Base-by-base conservation (phyloP, 345 rosid species). In the Sisymbrium irio region DNA sequence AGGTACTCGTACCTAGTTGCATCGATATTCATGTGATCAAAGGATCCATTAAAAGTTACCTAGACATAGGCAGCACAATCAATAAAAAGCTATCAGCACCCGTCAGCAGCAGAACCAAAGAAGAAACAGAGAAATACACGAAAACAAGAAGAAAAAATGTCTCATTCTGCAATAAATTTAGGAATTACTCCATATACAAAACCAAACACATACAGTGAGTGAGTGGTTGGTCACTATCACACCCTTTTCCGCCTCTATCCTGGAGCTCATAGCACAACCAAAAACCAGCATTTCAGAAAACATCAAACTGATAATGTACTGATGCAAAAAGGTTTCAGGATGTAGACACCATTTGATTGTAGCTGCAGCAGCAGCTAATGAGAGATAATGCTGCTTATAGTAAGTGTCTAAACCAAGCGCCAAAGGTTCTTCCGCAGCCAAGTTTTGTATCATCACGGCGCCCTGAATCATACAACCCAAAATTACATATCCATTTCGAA, bases 31-130 rank as follows among this genome's bases (percentile, higher is more conserved):
- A 94, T 87, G 85, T 94, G 98, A 79, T 89, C 93, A 84, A 88
- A 94, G 62, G 98, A 91, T 75, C 98, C 98, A 84, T 91, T 94
- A 72, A 94, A 94, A 58, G 96, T 88, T 72, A 94, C 91, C 98
- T 94, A 83, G 54, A 62, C 46, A 76, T 45, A 45, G 35, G 46
- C 41, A 77, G 18, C 65, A 69, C 32, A 62, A 53, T 69, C 27
- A 59, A 62, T 45, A 63, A 20, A 42, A 54, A 12, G 15, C 44
- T 22, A 53, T 63, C 41, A 67, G 76, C 15, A 59, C 18, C 46
- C 11, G 46, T 64, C 36, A 73, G 62, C 12, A 20, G 14, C 41
- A 60, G 56, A 68, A 68, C 35, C 41, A 60, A 39, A 60, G 45
- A 40, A 67, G 14, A 59, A 75, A 40, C 63, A 33, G 30, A 45